These are phyloP conservation scores for Dichotomocladium elegans DNA, from an alignment of 371 early-diverging fungal species.

Conservation along the genomic window DNA sequence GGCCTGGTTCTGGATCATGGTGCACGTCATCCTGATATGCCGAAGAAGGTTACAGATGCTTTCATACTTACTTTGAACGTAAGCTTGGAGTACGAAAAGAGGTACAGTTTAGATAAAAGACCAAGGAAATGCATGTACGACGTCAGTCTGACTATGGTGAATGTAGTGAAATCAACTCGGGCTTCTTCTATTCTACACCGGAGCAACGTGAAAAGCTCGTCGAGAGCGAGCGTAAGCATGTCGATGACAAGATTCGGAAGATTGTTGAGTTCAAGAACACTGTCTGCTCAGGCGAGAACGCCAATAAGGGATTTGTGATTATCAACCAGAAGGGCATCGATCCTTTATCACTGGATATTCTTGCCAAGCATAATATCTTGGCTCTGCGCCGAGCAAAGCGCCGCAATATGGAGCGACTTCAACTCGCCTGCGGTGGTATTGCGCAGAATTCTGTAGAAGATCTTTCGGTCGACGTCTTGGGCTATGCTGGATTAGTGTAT, in stretches of 20 bases:
- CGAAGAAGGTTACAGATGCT: conserved; percentile 92
- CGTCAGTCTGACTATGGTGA: background rate
- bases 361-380: conserved; percentile 95
- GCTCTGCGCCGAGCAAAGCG: conserved; percentile 99
- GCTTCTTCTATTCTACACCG: conserved; percentile 98
- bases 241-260: conserved; percentile 91
- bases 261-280: conserved; percentile 96
- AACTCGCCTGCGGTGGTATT: conserved; percentile 95
- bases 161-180: conserved; percentile 97
- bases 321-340: conserved; percentile 99
- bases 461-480: conserved; percentile 83
- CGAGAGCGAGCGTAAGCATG: conserved; percentile 96
- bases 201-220: conserved; percentile 99
- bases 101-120: conserved; percentile 18
- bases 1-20: conserved; percentile 99
- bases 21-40: conserved; percentile 99
- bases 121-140: no score
- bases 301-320: conserved; percentile 90
- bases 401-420: conserved; percentile 99
- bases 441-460: conserved; percentile 98
- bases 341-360: conserved; percentile 95
- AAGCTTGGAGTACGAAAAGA: conserved; percentile 99
- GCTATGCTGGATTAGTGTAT: conserved; percentile 93
- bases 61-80: conserved; percentile 97
- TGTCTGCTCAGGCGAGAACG: conserved; percentile 77